These are phyloP conservation scores for Alternaria gaisen DNA, from an alignment of 2,329 filamentous ascomycete genomes.

Conservation along the genomic window DNA sequence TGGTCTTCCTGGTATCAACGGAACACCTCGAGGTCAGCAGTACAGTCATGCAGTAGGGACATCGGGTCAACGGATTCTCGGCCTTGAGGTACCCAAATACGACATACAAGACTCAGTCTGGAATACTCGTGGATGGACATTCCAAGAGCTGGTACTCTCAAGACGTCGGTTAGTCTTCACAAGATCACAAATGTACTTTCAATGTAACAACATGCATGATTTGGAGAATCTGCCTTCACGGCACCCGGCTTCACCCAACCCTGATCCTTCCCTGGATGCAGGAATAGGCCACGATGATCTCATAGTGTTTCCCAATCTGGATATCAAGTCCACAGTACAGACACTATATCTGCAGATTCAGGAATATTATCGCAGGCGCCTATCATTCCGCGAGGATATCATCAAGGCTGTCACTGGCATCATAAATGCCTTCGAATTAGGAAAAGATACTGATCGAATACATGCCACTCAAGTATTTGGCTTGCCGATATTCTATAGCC, in stretches of 20 bases:
- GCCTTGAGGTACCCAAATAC: rapidly evolving
- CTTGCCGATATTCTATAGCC: not conserved
- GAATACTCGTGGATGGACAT: not conserved
- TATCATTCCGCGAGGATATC: not conserved
- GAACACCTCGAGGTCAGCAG: not conserved
- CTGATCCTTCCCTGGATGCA: not conserved
- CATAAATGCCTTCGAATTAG: not conserved
- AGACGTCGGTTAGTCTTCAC: not conserved
- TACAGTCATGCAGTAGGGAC: not conserved
- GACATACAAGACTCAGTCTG: not conserved
- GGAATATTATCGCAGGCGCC: rapidly evolving
- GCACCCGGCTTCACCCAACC: not conserved
- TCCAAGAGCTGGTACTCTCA: not conserved
- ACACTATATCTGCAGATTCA: not conserved
- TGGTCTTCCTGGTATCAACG: not conserved
- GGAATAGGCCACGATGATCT: not conserved
- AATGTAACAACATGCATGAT: not conserved
- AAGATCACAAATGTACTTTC: not conserved
- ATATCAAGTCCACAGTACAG: not conserved
- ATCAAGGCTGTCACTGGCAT: not conserved
- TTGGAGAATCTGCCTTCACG: not conserved
- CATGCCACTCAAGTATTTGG: not conserved
- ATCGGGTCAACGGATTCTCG: not conserved
- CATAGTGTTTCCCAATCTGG: not conserved
- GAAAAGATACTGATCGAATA: not conserved